Conservation (phyloP, 176 grass and related monocot species). For the Ampelocalamus luodianensis region DNA sequence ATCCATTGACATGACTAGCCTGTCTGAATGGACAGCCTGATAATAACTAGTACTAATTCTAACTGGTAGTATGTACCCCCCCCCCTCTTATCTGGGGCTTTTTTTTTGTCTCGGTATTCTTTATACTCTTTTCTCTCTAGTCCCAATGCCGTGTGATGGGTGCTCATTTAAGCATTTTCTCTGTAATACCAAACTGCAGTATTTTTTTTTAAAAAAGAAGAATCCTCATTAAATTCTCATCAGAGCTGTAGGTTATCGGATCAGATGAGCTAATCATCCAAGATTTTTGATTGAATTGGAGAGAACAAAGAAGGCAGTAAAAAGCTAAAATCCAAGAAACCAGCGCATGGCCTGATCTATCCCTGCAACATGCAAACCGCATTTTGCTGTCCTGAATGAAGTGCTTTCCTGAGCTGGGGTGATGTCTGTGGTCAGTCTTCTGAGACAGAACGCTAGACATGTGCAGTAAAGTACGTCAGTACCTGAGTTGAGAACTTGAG, state of each 20-base stretch:
- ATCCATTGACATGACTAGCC: not conserved
- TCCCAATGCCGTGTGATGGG: not conserved
- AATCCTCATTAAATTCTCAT: conserved; percentile 19
- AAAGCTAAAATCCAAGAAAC: conserved; percentile 6
- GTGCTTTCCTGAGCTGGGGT: not conserved
- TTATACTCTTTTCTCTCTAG: conserved; percentile 13
- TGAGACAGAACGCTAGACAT: not conserved
- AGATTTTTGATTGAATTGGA: conserved; percentile 7
- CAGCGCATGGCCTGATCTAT: not conserved
- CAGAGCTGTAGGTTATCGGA: not conserved
- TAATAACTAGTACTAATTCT: not conserved
- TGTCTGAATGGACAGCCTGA: not conserved
- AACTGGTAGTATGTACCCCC: not conserved
- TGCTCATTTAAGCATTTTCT: not conserved
- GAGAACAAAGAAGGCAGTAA: not conserved
- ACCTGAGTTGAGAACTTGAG: conserved; percentile 1
- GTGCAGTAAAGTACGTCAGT: not conserved
- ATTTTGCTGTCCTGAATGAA: conserved; percentile 9
- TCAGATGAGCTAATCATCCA: not conserved
- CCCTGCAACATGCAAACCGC: not conserved
- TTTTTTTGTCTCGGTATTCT: not conserved
- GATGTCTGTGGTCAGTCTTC: not conserved
- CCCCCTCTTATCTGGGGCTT: not conserved
- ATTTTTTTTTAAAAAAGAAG: not conserved
- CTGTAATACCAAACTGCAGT: not conserved